Evolutionary conservation across 176 grass and related monocot species (phyloP), one percentile per base, ranked within the genome.

Genomic region (Rhynchospora pubera): DNA sequence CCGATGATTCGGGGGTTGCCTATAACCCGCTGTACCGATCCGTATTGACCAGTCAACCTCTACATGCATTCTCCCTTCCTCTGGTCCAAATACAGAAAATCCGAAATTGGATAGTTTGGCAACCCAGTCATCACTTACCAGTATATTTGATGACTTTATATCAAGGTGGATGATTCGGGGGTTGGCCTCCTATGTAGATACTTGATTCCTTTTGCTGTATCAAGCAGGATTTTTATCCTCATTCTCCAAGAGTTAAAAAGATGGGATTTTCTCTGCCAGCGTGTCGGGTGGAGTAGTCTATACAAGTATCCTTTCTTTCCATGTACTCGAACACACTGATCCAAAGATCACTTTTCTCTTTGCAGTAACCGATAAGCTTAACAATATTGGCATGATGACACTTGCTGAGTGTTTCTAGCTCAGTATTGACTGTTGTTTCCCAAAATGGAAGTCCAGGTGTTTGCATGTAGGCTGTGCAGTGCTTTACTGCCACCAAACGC

Each of bases 81-180:
- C 8, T 0, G 71, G 71, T 18, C 71, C 71, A 51, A 76, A 47
- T 7, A 76, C 1, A 23, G 71, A 44, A 5, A 76, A 5, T 2
- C 71, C 71, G 1, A 76, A 76, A 26, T 76, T 23, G 4, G 71
- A 50, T 16, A 47, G 22, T 76, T 76, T 52, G 2, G 94, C 94
- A 18, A 85, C 93, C 94, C 92, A 94, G 0, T 92, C 85, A 50
- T 26, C 84, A 62, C 92, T 92, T 24, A 97, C 87, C n/a, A 97
- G 77, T 50, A 76, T 76, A 13, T 76, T 76, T 22, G 45, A 3
- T 76, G 71, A 13, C 48, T 47, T 76, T 18, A 76, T 76, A 18
- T 76, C 71, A 24, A 44, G 9, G 22, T 76, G 71, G 51, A 76
- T 53, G n/a, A 76, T 76, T 28, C 43, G 46, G 6, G 4, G 71